Base-by-base conservation (phyloP, 805 yeast species). In the Teunomyces gatunensis region DNA sequence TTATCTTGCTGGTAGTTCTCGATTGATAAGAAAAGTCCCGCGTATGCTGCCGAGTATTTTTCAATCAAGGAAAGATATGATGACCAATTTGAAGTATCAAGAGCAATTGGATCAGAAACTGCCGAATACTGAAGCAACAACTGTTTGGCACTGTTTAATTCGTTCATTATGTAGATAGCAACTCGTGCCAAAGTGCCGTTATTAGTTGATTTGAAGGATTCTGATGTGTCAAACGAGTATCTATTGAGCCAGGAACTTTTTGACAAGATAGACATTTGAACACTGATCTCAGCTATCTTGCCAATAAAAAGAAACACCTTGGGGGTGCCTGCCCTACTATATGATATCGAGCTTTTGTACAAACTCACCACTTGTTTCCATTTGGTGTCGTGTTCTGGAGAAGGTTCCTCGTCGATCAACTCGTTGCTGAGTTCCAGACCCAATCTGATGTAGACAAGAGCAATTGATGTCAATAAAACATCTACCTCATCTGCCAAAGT, bases 121-220 rank as follows among this genome's bases (percentile, higher is more conserved):
- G 35, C 44, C 1, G 34, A 15, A 6, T 20, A 27, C 28, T 44
- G 42, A 17, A 23, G 17, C n/a, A 34, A 20, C 32, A 42, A 23
- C 33, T 15, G 39, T 21, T 43, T 39, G 35, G 39, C 27, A 3
- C 51, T 51, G 25, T 52, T 51, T 7, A 71, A 45, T 47, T 74
- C 76, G 48, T 68, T 65, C 37, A 65, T 51, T 4, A 72, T 57
- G 54, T 56, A 73, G 1, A 77, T 67, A 3, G 80, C 70, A 9
- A 77, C 76, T 47, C 79, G 58, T 11, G 77, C 63, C n/a, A 77
- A 55, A 1, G 73, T 69, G 2, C 78, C 74, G 51, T 73, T 68
- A 36, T 67, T 62, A 47, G 63, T 49, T 15, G 60, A 50, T n/a
- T 44, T 40, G 12, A 53, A 43, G 12, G 50, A 33, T 6, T 48